These are phyloP conservation scores for Aspergillus ostianus DNA, from an alignment of 495 filamentous ascomycete species.

Conservation along the genomic window DNA sequence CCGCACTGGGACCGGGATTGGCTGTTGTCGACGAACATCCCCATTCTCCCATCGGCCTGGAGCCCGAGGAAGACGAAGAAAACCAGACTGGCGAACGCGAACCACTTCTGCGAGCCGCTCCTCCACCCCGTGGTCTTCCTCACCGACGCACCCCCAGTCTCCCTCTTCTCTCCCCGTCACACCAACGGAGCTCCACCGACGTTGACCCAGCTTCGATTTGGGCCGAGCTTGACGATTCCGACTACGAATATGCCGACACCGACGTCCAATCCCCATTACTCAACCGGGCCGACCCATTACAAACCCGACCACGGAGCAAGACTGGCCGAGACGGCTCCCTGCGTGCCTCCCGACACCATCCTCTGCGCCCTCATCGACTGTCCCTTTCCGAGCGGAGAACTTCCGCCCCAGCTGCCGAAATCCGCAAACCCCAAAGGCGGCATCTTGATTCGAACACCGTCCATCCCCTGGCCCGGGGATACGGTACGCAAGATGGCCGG, in stretches of 20 bases:
- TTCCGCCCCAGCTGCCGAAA: slow-evolving; percentile 27
- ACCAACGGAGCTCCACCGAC: slow-evolving; percentile 29
- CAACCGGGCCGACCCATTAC: slow-evolving; percentile 18
- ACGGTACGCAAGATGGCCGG: slow-evolving; percentile 30
- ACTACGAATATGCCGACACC: slow-evolving; percentile 25
- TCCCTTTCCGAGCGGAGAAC: slow-evolving; percentile 20
- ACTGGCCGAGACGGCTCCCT: slow-evolving; percentile 23
- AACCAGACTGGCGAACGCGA: slow-evolving; percentile 36
- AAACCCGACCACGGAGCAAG: slow-evolving; percentile 27
- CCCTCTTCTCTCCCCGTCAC: slow-evolving; percentile 22
- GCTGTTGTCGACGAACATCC: slow-evolving; percentile 40
- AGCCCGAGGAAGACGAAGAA: slow-evolving; percentile 33
- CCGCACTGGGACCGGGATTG: slow-evolving; percentile 45
- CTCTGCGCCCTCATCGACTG: not conserved
- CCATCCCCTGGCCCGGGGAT: slow-evolving; percentile 16
- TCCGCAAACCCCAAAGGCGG: slow-evolving; percentile 21
- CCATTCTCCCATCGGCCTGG: slow-evolving; percentile 21
- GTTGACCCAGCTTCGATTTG: slow-evolving; percentile 48
- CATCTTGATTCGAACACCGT: slow-evolving; percentile 5
- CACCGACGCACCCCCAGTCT: slow-evolving; percentile 42
- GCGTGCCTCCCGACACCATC: slow-evolving; percentile 23
- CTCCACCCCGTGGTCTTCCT: slow-evolving; percentile 19
- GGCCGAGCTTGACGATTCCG: slow-evolving; percentile 51
- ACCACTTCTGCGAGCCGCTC: slow-evolving; percentile 32
- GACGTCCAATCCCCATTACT: slow-evolving; percentile 16